Conservation (phyloP, 306 rosid species). For the Pachyrhizus erosus region DNA sequence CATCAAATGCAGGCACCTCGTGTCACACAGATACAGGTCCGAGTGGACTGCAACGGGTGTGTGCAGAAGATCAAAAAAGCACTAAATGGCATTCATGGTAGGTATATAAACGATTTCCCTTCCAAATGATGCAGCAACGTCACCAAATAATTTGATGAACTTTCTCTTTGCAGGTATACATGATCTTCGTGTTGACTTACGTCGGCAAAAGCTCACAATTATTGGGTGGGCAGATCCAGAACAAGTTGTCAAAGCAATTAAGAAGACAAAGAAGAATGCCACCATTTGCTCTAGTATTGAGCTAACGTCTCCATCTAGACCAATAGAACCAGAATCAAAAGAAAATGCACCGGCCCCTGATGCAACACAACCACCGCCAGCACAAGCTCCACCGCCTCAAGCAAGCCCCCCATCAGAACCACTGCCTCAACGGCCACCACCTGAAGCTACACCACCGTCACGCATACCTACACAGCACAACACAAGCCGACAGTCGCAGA, state of each 20-base stretch:
- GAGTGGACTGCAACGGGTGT: constrained; percentile 97
- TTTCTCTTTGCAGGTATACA: constrained; percentile 68
- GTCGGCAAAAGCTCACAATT: constrained; percentile 70
- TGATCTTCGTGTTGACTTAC: constrained; percentile 69
- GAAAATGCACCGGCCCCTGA: constrained; percentile 36
- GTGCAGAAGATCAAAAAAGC: constrained; percentile 89
- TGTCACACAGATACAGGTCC: constrained; percentile 78
- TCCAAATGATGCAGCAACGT: neutral
- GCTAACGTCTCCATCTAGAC: constrained; percentile 43
- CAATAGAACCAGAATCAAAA: constrained; percentile 41
- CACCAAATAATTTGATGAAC: neutral
- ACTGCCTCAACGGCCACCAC: constrained; percentile 40
- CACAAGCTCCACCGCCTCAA: constrained; percentile 43
- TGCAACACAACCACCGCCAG: constrained; percentile 30
- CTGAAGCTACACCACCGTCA: constrained; percentile 41
- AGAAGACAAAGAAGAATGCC: constrained; percentile 80
- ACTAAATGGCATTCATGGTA: constrained; percentile 74
- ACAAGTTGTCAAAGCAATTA: constrained; percentile 76
- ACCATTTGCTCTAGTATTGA: constrained; percentile 66
- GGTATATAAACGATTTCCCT: constrained; percentile 7
- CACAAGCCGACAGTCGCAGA: constrained; percentile 42
- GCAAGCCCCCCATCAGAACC: constrained; percentile 33
- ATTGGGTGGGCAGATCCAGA: constrained; percentile 94
- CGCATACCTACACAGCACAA: constrained; percentile 41
- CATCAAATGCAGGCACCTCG: constrained; percentile 68